A percentile compares a stretch with the other conserved stretches of the same genome.
Evolutionary conservation across 225 moss, liverwort and hornwort species (phyloP).

Genomic region (Pleurozium schreberi): DNA sequence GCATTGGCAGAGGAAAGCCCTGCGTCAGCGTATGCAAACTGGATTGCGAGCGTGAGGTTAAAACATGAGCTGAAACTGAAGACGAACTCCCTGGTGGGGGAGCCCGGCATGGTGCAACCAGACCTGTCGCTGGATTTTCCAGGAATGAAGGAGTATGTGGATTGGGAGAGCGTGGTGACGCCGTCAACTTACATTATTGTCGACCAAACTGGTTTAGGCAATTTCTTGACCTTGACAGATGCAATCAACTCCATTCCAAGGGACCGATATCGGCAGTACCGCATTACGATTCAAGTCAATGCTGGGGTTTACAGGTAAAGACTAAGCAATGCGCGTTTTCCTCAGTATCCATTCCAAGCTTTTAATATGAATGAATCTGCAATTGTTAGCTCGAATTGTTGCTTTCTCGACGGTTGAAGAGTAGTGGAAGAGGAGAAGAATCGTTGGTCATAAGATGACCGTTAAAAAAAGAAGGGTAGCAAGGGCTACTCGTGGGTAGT

Average conservation of each 20-base stretch:
- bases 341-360: background rate
- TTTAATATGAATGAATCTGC: background rate
- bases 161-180: conserved; percentile 28
- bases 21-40: background rate
- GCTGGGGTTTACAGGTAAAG: conserved; percentile 13
- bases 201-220: conserved; percentile 16
- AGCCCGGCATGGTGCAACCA: conserved; percentile 9
- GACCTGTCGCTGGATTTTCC: conserved; percentile 21
- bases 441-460: background rate
- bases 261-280: conserved; percentile 20
- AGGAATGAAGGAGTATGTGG: conserved; percentile 21
- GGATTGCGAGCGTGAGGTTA: conserved; percentile 8
- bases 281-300: conserved; percentile 37
- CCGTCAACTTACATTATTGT: conserved; percentile 20
- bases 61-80: background rate
- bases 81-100: background rate
- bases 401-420: background rate
- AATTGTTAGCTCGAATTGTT: background rate
- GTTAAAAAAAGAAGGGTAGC: background rate
- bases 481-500: background rate
- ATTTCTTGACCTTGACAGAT: conserved; percentile 8
- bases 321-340: too few relatives aligned
- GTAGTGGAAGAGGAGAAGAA: background rate
- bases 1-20: background rate
- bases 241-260: conserved; percentile 22